Evolutionary conservation across 352 stramenopile species (phyloP).

Genomic region (Ochromonadaceae sp.): DNA sequence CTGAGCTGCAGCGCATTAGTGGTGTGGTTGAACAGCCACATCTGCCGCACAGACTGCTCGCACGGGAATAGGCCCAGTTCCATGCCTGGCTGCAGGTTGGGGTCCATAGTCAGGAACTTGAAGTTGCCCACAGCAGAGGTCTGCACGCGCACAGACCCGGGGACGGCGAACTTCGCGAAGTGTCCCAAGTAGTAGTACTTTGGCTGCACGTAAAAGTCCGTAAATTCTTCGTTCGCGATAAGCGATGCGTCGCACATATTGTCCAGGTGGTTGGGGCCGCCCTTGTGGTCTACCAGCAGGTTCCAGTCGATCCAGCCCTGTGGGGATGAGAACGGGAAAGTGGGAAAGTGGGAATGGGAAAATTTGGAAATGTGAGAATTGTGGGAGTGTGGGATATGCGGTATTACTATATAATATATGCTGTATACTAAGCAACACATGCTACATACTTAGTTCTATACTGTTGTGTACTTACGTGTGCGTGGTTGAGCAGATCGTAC

Average conservation of each 20-base stretch:
- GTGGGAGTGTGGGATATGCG: too few relatives aligned
- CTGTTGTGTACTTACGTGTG: constrained; percentile 21
- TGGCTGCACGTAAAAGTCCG: constrained; percentile 56
- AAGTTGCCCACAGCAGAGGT: neutral
- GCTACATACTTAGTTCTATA: neutral
- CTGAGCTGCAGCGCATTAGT: neutral
- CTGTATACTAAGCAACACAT: neutral
- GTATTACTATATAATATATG: neutral
- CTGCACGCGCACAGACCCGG: constrained; percentile 44
- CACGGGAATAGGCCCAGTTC: constrained; percentile 1
- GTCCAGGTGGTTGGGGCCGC: constrained; percentile 51
- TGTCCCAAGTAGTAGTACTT: constrained; percentile 78
- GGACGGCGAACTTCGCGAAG: constrained; percentile 61
- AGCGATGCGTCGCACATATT: constrained; percentile 54
- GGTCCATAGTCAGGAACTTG: neutral
- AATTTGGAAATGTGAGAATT: too few relatives aligned
- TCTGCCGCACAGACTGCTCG: constrained; percentile 5
- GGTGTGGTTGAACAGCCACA: neutral
- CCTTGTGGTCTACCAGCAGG: constrained; percentile 48
- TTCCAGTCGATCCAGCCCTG: constrained; percentile 68
- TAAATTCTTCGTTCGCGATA: constrained; percentile 39
- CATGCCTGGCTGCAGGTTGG: neutral
- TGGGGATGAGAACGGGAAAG: too few relatives aligned
- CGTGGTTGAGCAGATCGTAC: constrained; percentile 53
- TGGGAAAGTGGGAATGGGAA: too few relatives aligned